Evolutionary conservation across 2,329 filamentous ascomycete species (phyloP).

Genomic region (Coleophoma crateriformis): DNA sequence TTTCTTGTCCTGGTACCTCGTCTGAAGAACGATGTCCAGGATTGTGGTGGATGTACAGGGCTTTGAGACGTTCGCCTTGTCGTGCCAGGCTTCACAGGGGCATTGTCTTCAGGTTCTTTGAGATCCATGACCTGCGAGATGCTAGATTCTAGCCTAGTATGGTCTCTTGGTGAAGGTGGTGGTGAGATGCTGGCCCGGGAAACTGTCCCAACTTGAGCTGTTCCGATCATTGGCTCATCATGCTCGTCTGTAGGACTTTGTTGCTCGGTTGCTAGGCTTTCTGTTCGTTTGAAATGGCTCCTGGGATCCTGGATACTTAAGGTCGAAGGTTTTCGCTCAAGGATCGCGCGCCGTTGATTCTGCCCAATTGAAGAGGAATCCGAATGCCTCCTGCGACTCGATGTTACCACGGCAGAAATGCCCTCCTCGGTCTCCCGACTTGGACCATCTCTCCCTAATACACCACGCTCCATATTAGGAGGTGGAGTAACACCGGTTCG

Average conservation of each 20-base stretch:
- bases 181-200: conserved; percentile 40
- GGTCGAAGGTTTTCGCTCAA: conserved; percentile 14
- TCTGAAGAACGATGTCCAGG: conserved; percentile 73
- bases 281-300: conserved; percentile 9
- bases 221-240: conserved; percentile 34
- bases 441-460: conserved; percentile 51
- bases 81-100: conserved; percentile 36
- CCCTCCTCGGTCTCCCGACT: conserved; percentile 46
- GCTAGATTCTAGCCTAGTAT: conserved; percentile 40
- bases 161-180: conserved; percentile 37
- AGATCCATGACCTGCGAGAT: conserved; percentile 47
- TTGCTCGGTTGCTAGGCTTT: conserved; percentile 19
- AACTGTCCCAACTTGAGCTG: conserved; percentile 40
- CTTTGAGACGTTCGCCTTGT: conserved; percentile 50
- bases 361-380: conserved; percentile 25
- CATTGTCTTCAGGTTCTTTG: conserved; percentile 5
- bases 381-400: conserved; percentile 45
- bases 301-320: conserved; percentile 6
- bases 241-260: conserved; percentile 22
- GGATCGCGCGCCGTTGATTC: conserved; percentile 24
- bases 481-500: conserved; percentile 45
- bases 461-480: conserved; percentile 53
- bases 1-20: conserved; percentile 44
- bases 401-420: conserved; percentile 50
- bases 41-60: conserved; percentile 37